Percentiles rank a stretch among this genome's conserved stretches.
These are phyloP conservation scores for Myriosclerotinia curreyana DNA, from an alignment of 2,329 filamentous ascomycete species.

Conservation along the genomic window DNA sequence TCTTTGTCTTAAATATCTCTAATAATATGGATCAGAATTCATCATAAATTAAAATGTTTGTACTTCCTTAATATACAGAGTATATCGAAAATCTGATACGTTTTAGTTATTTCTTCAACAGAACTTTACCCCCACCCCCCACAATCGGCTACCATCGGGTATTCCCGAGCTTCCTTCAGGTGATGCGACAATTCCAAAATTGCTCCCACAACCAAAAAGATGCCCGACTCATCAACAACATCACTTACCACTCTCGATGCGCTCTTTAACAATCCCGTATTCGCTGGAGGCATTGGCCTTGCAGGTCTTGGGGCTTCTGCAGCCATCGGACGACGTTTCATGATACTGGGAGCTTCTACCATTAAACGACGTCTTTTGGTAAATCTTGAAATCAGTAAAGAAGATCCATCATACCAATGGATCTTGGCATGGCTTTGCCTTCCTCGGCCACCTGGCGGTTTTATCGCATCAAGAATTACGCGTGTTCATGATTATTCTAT, in stretches of 20 bases:
- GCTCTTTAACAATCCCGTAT: slow-evolving; percentile 61
- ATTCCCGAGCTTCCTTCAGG: slow-evolving; percentile 3
- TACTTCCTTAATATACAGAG: background rate
- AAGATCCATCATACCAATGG: slow-evolving; percentile 92
- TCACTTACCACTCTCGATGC: slow-evolving; percentile 51
- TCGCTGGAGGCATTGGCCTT: slow-evolving; percentile 79
- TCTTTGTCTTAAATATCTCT: background rate
- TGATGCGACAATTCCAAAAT: background rate
- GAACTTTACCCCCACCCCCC: background rate
- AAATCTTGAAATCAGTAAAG: slow-evolving; percentile 91
- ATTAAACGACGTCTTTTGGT: slow-evolving; percentile 84
- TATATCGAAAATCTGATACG: background rate
- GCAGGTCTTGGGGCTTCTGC: slow-evolving; percentile 81
- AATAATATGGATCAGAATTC: background rate
- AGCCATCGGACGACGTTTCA: slow-evolving; percentile 74
- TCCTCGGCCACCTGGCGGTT: slow-evolving; percentile 57
- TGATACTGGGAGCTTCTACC: slow-evolving; percentile 68
- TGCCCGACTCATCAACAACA: slow-evolving; percentile 20
- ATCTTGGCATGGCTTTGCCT: slow-evolving; percentile 91
- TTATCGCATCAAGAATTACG: slow-evolving; percentile 53
- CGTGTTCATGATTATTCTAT: slow-evolving; percentile 59
- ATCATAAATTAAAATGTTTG: background rate
- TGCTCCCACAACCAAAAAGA: background rate
- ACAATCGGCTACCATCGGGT: slow-evolving; percentile 10
- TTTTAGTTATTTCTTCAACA: background rate